Evolutionary conservation across 2,329 filamentous ascomycete genomes (phyloP), one percentile per base, ranked within the genome.

Genomic region (Fusarium sp.): DNA sequence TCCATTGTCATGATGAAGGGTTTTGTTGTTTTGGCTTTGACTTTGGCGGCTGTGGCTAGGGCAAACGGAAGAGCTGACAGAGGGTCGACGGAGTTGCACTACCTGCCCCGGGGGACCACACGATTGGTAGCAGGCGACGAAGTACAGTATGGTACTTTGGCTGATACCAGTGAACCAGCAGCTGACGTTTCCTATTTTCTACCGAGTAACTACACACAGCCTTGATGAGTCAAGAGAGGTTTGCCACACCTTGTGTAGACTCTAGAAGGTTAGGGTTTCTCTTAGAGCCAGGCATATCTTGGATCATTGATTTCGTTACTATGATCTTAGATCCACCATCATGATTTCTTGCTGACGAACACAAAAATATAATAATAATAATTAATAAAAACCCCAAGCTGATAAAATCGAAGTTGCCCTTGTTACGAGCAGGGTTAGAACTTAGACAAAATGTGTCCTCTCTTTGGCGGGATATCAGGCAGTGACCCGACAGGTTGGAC

Each of bases 401-500:
- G 32, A 53, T 20, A 71, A 70, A 65, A 52, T 14, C 26, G 37
- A 65, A 61, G 51, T 24, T 48, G 45, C 45, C 54, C 56, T 55
- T 30, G 28, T 30, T 30, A 30, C 28, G 6, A 30, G 28, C 28
- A 30, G 28, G 28, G 28, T 30, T 11, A 30, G 28, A 30, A 33
- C 33, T 19, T 49, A 64, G 24, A 55, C 32, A 55, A 56, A 50
- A 64, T 50, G 46, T 52, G 50, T 61, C 49, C 55, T 60, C 40
- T 56, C 15, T 35, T 56, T 54, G 56, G 60, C 40, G 72, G 71
- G 72, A 63, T 62, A 56, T 47, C 64, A 71, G 75, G 74, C 49
- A 67, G 68, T 45, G 48, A 71, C 72, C 74, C 75, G 75, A 77
- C 71, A 74, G 74, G 75, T 62, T 75, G 74, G 68, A 67, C 50